A percentile compares a stretch with the other conserved stretches of the same genome.
These are phyloP conservation scores for Fusarium avenaceum DNA, from an alignment of 2,329 filamentous ascomycete genomes.

Conservation along the genomic window DNA sequence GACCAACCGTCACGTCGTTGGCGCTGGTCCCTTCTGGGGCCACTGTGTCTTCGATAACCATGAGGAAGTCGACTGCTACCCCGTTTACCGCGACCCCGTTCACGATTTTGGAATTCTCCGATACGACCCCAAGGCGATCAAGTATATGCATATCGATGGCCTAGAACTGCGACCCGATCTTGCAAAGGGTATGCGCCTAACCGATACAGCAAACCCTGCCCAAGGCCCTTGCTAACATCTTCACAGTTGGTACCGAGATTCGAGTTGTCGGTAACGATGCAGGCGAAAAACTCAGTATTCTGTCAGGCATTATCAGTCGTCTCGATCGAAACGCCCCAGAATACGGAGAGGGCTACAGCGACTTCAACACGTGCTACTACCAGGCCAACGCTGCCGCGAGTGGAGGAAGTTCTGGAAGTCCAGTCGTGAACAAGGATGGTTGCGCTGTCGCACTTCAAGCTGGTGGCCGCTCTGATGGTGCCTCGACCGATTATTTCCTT, in stretches of 20 bases:
- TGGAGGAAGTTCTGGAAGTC: constrained; percentile 97
- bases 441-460: constrained; percentile 93
- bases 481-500: constrained; percentile 97
- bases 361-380: constrained; percentile 97
- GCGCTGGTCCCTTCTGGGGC: constrained; percentile 96
- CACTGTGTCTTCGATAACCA: constrained; percentile 99
- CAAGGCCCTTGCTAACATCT: constrained; percentile 33
- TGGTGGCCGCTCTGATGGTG: constrained; percentile 92
- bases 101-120: constrained; percentile 98
- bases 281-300: constrained; percentile 96
- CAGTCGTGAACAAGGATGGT: constrained; percentile 95
- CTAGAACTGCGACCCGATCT: constrained; percentile 86
- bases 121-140: constrained; percentile 95
- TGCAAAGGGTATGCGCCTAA: constrained; percentile 69
- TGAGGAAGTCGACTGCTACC: constrained; percentile 94
- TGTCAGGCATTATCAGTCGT: constrained; percentile 96
- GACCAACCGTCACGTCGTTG: constrained; percentile 93
- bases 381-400: constrained; percentile 97
- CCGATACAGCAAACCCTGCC: neutral
- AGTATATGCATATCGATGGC: constrained; percentile 92
- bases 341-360: constrained; percentile 97
- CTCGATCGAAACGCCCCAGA: constrained; percentile 97
- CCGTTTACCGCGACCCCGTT: constrained; percentile 97
- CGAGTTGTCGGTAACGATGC: constrained; percentile 98
- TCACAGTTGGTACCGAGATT: constrained; percentile 87